Evolutionary conservation across 495 filamentous ascomycete species (phyloP), one percentile per base, ranked within the genome.

Genomic region (Tetracladium marchalianum): DNA sequence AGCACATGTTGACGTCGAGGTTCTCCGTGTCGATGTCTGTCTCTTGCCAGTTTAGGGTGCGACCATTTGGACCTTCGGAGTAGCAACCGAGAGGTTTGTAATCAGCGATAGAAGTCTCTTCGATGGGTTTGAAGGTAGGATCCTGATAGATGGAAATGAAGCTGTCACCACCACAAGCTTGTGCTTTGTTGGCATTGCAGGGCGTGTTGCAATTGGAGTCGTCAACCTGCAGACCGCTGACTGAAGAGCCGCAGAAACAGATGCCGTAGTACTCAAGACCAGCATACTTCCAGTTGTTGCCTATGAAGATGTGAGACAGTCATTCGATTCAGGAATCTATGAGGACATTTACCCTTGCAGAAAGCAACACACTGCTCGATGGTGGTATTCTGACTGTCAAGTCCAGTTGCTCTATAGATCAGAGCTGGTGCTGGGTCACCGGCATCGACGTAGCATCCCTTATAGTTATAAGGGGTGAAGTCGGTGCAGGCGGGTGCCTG

Each of bases 21-120:
- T 50, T 58, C 4, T 56, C 32, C 4, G 47, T 33, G 45, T 56
- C 51, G 31, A 77, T 44, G 37, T 62, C 52, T 37, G 64, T 53
- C 61, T 71, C 64, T 42, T 53, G 62, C 55, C 69, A 75, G 1
- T 63, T 62, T 19, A 81, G 61, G 0, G 77, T 68, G 16, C 68
- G 71, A 32, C 72, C 73, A 31, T 37, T 49, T 0, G 66, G 61
- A 44, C 73, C 67, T 43, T 79, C 76, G 22, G 71, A 73, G 53
- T 69, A 78, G 54, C 77, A 81, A 41, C 77, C 77, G n/a, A 77
- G 52, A 31, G 62, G 52, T 27, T 52, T 47, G 52, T 75, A 77
- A 53, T 75, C 70, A 19, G 54, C 57, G 13, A 71, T 55, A 8
- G 52, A 61, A 41, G 59, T 62, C 22, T 60, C 52, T 18, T 66